These are phyloP conservation scores for Sporothrix globosa DNA, from an alignment of 2,329 filamentous ascomycete genomes.

Conservation along the genomic window DNA sequence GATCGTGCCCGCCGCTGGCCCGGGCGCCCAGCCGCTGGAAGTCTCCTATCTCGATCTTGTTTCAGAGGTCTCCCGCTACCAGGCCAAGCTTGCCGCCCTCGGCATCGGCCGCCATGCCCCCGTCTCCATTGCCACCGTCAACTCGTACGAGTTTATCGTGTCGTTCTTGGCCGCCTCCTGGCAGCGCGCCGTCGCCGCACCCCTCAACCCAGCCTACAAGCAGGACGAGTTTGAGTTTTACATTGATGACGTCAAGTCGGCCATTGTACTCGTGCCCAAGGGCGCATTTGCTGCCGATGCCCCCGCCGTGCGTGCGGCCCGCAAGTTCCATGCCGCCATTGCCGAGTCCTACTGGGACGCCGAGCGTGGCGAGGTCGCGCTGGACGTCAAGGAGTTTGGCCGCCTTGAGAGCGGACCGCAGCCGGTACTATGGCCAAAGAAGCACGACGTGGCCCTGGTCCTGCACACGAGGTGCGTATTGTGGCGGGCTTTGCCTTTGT, in stretches of 20 bases:
- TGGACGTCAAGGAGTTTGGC: constrained; percentile 78
- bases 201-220: constrained; percentile 87
- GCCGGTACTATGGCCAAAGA: constrained; percentile 55
- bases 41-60: constrained; percentile 71
- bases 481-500: neutral
- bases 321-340: constrained; percentile 79
- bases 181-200: constrained; percentile 81
- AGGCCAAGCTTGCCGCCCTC: constrained; percentile 74
- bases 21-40: constrained; percentile 51
- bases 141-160: constrained; percentile 86
- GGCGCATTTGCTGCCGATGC: constrained; percentile 69
- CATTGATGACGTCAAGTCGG: constrained; percentile 82
- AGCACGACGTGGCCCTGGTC: constrained; percentile 80
- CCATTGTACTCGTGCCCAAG: constrained; percentile 73
- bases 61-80: constrained; percentile 69
- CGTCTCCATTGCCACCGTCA: constrained; percentile 80
- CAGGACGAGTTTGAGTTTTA: constrained; percentile 91
- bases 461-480: constrained; percentile 67
- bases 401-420: constrained; percentile 57
- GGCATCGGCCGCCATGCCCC: constrained; percentile 70
- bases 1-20: constrained; percentile 69
- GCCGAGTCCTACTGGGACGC: constrained; percentile 83
- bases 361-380: constrained; percentile 63
- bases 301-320: constrained; percentile 74
- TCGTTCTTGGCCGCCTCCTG: constrained; percentile 84